These are phyloP conservation scores for Cercophora sp. DNA, from an alignment of 495 filamentous ascomycete species.

Conservation along the genomic window DNA sequence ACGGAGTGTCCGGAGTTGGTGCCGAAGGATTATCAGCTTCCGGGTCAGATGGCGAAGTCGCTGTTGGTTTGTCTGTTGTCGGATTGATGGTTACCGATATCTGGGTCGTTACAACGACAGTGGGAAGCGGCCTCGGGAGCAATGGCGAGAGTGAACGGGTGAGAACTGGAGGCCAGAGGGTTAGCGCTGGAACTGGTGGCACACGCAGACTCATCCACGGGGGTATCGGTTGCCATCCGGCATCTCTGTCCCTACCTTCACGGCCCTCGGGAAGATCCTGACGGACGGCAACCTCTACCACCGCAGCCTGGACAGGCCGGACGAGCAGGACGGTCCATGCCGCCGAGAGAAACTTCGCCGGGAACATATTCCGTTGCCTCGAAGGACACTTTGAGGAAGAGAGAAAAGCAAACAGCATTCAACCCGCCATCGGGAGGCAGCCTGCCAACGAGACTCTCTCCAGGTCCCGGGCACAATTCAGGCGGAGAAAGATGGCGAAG, in stretches of 20 bases:
- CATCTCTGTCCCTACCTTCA: background rate
- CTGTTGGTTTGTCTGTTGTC: background rate
- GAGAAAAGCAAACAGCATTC: background rate
- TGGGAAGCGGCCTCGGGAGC: slow-evolving; percentile 1
- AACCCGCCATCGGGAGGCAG: slow-evolving; percentile 19
- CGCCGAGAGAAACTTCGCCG: slow-evolving; percentile 11
- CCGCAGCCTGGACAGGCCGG: slow-evolving; percentile 8
- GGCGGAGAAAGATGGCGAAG: background rate
- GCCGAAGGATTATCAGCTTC: background rate
- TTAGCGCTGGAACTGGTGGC: slow-evolving; percentile 16
- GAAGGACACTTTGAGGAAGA: slow-evolving; percentile 2
- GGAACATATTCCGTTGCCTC: slow-evolving; percentile 13
- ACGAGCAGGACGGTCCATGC: slow-evolving; percentile 10
- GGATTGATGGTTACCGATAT: background rate
- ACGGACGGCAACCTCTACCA: slow-evolving; percentile 5
- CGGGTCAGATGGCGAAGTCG: background rate
- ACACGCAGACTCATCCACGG: background rate
- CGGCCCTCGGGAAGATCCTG: background rate
- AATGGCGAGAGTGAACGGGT: background rate
- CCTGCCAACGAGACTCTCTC: no score
- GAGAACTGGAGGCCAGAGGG: slow-evolving; percentile 12
- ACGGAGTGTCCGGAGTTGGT: background rate
- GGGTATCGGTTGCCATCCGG: background rate
- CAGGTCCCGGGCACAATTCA: background rate
- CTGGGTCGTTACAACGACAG: background rate